phyloP scores from a whole-genome alignment of 129 eudicot genomes.

The Artemisia annua region DNA sequence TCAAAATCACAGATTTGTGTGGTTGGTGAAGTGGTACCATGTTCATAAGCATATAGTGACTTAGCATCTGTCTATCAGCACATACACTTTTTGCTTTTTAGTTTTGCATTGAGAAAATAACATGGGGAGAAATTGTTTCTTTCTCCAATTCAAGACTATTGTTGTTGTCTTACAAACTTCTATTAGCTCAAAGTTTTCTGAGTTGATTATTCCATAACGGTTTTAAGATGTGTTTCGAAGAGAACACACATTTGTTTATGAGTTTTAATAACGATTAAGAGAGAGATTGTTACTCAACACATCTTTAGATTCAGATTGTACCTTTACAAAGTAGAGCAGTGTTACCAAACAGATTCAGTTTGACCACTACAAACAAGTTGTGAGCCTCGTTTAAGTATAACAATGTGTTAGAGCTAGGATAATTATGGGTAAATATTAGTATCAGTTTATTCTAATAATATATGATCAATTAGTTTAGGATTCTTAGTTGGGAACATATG shows the following conservation, averaged over 20 bases:
- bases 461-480: too few species aligned
- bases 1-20: not conserved
- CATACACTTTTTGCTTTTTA: not conserved
- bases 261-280: not conserved
- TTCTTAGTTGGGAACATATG: too few species aligned
- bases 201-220: not conserved
- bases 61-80: not conserved
- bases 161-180: not conserved
- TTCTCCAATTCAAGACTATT: not conserved
- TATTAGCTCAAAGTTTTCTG: not conserved
- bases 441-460: too few species aligned
- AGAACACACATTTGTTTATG: not conserved
- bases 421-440: too few species aligned
- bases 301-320: not conserved
- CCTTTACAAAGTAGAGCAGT: not conserved
- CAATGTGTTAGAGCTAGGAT: not conserved
- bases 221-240: not conserved
- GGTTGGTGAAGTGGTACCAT: not conserved
- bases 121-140: too few species aligned
- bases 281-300: constrained; percentile 5
- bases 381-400: not conserved
- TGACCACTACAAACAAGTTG: not conserved
- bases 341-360: not conserved
- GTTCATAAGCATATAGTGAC: not conserved
- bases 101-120: not conserved